Percentiles rank a stretch among this genome's conserved stretches.
phyloP scores from a whole-genome alignment of 352 stramenopile species.

The Globisporangium okanoganense region DNA sequence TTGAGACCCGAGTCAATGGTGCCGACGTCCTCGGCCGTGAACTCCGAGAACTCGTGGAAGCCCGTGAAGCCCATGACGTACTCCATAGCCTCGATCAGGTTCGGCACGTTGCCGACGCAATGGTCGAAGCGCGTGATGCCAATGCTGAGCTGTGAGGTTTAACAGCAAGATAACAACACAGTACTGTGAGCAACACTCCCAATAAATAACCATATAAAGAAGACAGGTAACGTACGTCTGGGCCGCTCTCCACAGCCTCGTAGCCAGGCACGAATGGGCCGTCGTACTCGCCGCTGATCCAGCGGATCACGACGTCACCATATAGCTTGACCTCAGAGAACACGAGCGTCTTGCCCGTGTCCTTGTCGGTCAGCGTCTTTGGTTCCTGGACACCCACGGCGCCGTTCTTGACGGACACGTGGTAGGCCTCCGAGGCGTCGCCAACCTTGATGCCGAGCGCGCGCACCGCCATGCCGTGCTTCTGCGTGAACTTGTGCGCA shows the following conservation, averaged over 20 bases:
- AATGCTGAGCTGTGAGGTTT: conserved; percentile 42
- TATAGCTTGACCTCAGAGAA: conserved; percentile 87
- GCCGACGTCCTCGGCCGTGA: conserved; percentile 92
- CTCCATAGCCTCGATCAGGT: conserved; percentile 80
- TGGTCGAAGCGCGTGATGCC: conserved; percentile 89
- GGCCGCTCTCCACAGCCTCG: conserved; percentile 33
- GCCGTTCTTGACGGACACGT: conserved; percentile 74
- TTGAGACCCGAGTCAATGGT: conserved; percentile 95
- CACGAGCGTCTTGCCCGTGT: conserved; percentile 43
- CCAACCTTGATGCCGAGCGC: conserved; percentile 80
- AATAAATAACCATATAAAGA: not conserved
- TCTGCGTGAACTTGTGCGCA: conserved; percentile 76
- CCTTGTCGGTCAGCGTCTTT: conserved; percentile 51
- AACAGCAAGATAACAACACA: not conserved
- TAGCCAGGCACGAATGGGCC: conserved; percentile 82
- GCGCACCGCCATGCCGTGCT: conserved; percentile 77
- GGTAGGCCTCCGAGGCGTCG: conserved; percentile 73
- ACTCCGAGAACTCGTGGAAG: conserved; percentile 95
- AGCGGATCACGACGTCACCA: conserved; percentile 87
- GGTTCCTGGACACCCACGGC: conserved; percentile 52
- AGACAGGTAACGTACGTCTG: conserved; percentile 13
- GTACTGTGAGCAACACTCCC: not conserved
- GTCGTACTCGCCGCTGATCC: conserved; percentile 70
- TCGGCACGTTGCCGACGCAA: conserved; percentile 89
- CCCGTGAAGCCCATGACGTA: conserved; percentile 79